A percentile compares a stretch with the other conserved stretches of the same genome.
Evolutionary conservation across 345 rosid genomes (phyloP).

Genomic region (Salix suchowensis): DNA sequence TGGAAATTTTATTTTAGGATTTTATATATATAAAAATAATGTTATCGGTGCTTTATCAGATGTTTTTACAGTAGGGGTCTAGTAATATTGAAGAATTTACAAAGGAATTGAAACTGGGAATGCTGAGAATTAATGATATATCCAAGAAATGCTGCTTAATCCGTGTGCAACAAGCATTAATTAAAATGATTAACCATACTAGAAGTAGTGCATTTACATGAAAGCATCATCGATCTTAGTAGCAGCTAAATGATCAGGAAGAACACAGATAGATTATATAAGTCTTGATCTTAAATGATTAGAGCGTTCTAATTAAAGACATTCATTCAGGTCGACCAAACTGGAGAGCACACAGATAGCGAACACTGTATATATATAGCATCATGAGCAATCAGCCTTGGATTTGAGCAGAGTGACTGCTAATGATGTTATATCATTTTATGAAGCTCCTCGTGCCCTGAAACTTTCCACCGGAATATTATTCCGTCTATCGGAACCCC

Average conservation of each 20-base stretch:
- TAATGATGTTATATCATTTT: slow-evolving; percentile 84
- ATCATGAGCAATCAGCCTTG: slow-evolving; percentile 99
- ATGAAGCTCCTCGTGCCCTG: not conserved
- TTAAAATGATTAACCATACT: slow-evolving; percentile 6
- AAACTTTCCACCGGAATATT: not conserved
- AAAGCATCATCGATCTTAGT: not conserved
- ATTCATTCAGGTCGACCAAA: not conserved
- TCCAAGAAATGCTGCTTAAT: not conserved
- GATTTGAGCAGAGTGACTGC: slow-evolving; percentile 86
- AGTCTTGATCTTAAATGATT: not conserved
- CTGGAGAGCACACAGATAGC: not conserved
- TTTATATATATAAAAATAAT: too few species aligned
- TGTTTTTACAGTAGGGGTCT: too few species aligned
- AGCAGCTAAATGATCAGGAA: not conserved
- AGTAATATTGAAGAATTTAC: too few species aligned
- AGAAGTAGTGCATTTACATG: slow-evolving; percentile 1
- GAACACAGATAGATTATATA: slow-evolving; percentile 2
- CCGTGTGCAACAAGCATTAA: not conserved
- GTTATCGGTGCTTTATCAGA: too few species aligned
- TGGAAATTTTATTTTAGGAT: too few species aligned
- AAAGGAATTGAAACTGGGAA: not conserved
- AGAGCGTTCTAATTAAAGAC: not conserved
- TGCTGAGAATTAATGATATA: not conserved
- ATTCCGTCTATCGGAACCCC: slow-evolving; percentile 5
- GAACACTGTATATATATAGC: slow-evolving; percentile 85